Percentiles rank a stretch among this genome's conserved stretches.
These are phyloP conservation scores for Leucaena leucocephala DNA, from an alignment of 306 rosid species.

Conservation along the genomic window DNA sequence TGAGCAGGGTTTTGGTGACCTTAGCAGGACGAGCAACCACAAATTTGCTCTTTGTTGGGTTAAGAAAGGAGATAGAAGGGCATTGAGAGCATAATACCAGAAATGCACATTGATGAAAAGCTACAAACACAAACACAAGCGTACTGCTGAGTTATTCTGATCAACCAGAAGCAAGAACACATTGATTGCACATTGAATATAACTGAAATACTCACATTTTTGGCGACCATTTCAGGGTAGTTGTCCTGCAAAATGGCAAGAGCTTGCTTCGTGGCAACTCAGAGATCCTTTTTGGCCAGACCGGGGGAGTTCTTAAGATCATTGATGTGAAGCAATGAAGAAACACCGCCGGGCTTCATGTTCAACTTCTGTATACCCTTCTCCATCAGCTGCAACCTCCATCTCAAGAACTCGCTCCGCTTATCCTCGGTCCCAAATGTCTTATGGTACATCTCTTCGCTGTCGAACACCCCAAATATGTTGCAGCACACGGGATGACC, in stretches of 20 bases:
- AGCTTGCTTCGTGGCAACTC: slow-evolving; percentile 45
- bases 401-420: slow-evolving; percentile 44
- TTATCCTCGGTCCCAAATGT: slow-evolving; percentile 47
- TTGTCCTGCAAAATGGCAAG: slow-evolving; percentile 52
- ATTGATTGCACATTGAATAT: not conserved
- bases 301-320: slow-evolving; percentile 53
- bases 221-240: slow-evolving; percentile 58
- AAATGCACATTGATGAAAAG: slow-evolving; percentile 63
- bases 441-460: slow-evolving; percentile 47
- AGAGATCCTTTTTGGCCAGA: slow-evolving; percentile 49
- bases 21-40: slow-evolving; percentile 57
- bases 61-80: slow-evolving; percentile 55
- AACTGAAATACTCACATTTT: slow-evolving; percentile 43
- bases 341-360: slow-evolving; percentile 54
- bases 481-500: slow-evolving; percentile 61
- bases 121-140: slow-evolving; percentile 31
- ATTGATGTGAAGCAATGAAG: slow-evolving; percentile 57
- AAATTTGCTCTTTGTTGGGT: slow-evolving; percentile 58
- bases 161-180: not conserved
- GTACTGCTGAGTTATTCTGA: slow-evolving; percentile 2
- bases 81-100: slow-evolving; percentile 59
- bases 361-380: slow-evolving; percentile 50
- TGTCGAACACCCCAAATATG: slow-evolving; percentile 45
- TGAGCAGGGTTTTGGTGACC: slow-evolving; percentile 53
- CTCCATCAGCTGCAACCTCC: slow-evolving; percentile 64